A percentile compares a stretch with the other conserved stretches of the same genome.
phyloP scores from a whole-genome alignment of 768 basidiomycete genomes.

The Daedaleopsis nitida region DNA sequence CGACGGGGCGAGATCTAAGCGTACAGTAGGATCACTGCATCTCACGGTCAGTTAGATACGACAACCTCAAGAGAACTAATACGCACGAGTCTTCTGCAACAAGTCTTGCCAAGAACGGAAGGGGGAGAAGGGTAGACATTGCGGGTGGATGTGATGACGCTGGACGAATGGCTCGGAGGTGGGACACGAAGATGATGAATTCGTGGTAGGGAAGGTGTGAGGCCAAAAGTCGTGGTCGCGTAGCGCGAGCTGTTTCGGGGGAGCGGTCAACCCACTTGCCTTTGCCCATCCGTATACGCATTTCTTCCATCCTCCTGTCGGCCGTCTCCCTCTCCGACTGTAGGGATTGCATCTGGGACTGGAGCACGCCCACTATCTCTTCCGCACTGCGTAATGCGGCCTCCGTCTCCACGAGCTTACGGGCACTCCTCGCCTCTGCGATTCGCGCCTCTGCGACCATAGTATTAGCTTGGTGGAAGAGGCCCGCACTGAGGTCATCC shows the following conservation, averaged over 20 bases:
- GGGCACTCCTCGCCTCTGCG: conserved; percentile 63
- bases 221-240: conserved; percentile 52
- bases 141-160: conserved; percentile 61
- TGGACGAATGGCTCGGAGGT: conserved; percentile 72
- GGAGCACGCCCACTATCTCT: conserved; percentile 83
- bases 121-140: conserved; percentile 71
- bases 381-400: conserved; percentile 80
- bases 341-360: conserved; percentile 79
- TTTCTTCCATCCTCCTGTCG: conserved; percentile 52
- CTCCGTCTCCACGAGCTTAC: conserved; percentile 78
- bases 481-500: conserved; percentile 86
- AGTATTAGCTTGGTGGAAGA: conserved; percentile 92
- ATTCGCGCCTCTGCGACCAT: conserved; percentile 97
- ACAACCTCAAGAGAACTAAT: conserved; percentile 2
- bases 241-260: conserved; percentile 26
- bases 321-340: conserved; percentile 66
- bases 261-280: conserved; percentile 65
- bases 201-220: conserved; percentile 80
- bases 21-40: conserved; percentile 83
- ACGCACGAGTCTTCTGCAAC: conserved; percentile 85
- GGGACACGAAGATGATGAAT: conserved; percentile 73
- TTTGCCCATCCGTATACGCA: conserved; percentile 58
- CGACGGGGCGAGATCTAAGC: conserved; percentile 92
- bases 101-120: conserved; percentile 79
- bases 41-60: neutral